Percentiles rank a stretch among this genome's conserved stretches.
Evolutionary conservation across 176 grass and related monocot genomes (phyloP).

Genomic region (Oryza longistaminata): DNA sequence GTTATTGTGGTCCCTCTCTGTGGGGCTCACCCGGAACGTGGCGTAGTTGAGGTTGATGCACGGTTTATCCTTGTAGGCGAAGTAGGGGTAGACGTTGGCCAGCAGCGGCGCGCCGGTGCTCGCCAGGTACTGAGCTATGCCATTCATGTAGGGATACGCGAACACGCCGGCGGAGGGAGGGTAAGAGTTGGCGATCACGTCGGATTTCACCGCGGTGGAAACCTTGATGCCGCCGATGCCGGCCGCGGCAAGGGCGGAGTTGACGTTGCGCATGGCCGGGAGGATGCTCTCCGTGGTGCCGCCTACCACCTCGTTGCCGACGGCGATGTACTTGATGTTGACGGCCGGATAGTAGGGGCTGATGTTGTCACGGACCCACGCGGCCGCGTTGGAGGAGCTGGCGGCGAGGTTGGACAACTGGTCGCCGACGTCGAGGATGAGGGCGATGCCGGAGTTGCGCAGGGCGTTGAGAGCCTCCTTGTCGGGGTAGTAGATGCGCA

Average conservation of each 20-base stretch:
- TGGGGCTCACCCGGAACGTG: no score
- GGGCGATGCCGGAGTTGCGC: constrained; percentile 35
- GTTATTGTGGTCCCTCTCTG: no score
- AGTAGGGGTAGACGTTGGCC: constrained; percentile 68
- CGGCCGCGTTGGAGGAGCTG: constrained; percentile 6
- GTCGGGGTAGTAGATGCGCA: constrained; percentile 69
- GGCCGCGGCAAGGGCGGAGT: neutral
- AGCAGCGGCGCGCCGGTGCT: constrained; percentile 56
- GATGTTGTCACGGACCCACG: constrained; percentile 61
- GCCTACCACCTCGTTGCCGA: constrained; percentile 63
- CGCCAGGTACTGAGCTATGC: constrained; percentile 41
- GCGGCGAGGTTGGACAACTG: neutral
- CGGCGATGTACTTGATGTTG: constrained; percentile 67
- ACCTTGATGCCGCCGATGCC: constrained; percentile 52
- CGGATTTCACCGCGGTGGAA: constrained; percentile 47
- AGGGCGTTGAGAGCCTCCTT: constrained; percentile 38
- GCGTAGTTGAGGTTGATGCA: no score
- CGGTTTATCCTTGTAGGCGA: constrained; percentile 37
- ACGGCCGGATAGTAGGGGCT: constrained; percentile 44
- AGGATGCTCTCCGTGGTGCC: constrained; percentile 39
- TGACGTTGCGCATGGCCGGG: constrained; percentile 65
- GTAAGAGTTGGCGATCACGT: constrained; percentile 39
- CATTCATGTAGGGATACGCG: constrained; percentile 23
- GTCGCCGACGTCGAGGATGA: constrained; percentile 47
- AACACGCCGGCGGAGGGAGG: constrained; percentile 59